phyloP scores from a whole-genome alignment of 2,329 filamentous ascomycete species.

The Septoria petroselini region DNA sequence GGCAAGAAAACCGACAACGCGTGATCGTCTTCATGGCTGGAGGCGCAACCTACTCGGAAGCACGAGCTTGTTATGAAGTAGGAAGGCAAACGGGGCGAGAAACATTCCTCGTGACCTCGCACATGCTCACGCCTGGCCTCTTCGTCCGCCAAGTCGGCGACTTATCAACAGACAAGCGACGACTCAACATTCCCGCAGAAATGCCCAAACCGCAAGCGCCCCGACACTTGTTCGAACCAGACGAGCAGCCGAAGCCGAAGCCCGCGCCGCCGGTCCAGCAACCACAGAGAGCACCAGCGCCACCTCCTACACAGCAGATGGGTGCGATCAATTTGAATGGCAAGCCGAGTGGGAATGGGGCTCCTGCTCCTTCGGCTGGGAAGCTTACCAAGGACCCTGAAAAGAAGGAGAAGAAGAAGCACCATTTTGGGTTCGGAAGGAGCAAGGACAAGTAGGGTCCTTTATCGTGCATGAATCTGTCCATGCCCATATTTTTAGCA shows the following conservation, averaged over 20 bases:
- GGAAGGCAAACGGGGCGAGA: constrained; percentile 71
- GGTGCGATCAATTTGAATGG: constrained; percentile 52
- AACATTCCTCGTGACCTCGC: constrained; percentile 81
- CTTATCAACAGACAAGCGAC: constrained; percentile 69
- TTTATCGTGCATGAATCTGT: no score
- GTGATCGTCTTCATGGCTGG: constrained; percentile 94
- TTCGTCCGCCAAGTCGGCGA: constrained; percentile 82
- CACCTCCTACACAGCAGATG: constrained; percentile 57
- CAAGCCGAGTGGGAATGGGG: constrained; percentile 22
- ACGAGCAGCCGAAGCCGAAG: constrained; percentile 54
- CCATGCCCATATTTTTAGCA: no score
- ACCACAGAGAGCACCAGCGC: constrained; percentile 21
- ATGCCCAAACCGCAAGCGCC: constrained; percentile 77
- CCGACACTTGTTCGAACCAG: constrained; percentile 77
- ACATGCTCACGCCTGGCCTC: constrained; percentile 83
- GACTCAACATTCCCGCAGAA: constrained; percentile 77
- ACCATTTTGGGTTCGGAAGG: constrained; percentile 36
- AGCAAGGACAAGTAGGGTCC: constrained; percentile 17
- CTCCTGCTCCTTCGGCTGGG: constrained; percentile 18
- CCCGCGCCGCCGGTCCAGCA: constrained; percentile 39
- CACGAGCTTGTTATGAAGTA: constrained; percentile 83
- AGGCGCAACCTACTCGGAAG: constrained; percentile 89
- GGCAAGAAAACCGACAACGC: constrained; percentile 78
- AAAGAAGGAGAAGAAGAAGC: constrained; percentile 50
- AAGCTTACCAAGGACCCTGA: constrained; percentile 58